phyloP scores from a whole-genome alignment of 2,329 filamentous ascomycete species.

The Fusarium burgessii region DNA sequence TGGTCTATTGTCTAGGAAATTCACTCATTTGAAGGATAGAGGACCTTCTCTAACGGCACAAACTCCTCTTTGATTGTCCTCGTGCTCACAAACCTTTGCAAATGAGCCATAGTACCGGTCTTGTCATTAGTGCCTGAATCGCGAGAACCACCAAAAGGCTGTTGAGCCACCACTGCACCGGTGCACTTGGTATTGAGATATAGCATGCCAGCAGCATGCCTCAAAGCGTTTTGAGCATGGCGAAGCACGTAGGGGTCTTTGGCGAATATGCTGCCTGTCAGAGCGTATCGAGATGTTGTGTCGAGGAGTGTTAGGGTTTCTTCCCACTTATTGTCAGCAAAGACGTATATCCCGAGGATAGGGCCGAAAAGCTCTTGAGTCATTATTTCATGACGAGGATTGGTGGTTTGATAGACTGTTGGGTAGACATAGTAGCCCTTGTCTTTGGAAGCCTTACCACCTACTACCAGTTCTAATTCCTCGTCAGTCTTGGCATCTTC shows the following conservation, averaged over 20 bases:
- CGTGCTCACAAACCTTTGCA: conserved; percentile 70
- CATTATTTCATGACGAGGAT: conserved; percentile 58
- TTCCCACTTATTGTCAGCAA: conserved; percentile 54
- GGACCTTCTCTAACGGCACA: conserved; percentile 30
- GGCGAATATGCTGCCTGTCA: conserved; percentile 79
- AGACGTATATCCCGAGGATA: conserved; percentile 60
- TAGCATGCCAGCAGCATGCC: conserved; percentile 72
- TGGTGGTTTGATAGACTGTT: conserved; percentile 58
- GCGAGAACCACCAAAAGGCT: conserved; percentile 73
- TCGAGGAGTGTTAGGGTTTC: conserved; percentile 31
- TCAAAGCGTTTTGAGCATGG: conserved; percentile 72
- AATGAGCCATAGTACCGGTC: conserved; percentile 69
- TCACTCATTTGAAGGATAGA: conserved; percentile 37
- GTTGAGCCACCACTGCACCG: conserved; percentile 74
- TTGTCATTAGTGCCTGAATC: conserved; percentile 77
- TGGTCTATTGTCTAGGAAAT: background rate
- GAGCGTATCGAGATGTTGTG: conserved; percentile 44
- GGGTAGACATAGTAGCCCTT: conserved; percentile 60
- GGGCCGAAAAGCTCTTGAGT: conserved; percentile 63
- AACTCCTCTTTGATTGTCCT: conserved; percentile 79
- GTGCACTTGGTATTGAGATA: conserved; percentile 77
- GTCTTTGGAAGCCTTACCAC: conserved; percentile 58
- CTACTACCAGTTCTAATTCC: conserved; percentile 57
- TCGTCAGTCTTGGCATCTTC: conserved; percentile 58
- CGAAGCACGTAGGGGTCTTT: conserved; percentile 71